A percentile compares a stretch with the other conserved stretches of the same genome.
These are phyloP conservation scores for Passiflora organensis DNA, from an alignment of 345 rosid species.

Conservation along the genomic window DNA sequence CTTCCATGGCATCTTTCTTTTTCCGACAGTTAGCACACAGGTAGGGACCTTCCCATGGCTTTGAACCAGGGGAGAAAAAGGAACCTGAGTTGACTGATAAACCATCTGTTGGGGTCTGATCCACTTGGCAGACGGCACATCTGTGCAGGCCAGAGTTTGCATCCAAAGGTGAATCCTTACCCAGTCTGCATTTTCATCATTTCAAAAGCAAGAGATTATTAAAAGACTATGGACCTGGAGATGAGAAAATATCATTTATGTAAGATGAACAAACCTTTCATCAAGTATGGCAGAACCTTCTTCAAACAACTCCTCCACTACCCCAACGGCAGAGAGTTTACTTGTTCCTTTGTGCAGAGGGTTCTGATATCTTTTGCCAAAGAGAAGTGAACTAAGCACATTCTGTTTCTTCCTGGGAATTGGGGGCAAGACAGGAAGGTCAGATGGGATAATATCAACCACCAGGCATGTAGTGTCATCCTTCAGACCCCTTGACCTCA, in stretches of 20 bases:
- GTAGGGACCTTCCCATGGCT: constrained; percentile 91
- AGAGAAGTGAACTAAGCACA: constrained; percentile 52
- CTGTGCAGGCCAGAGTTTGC: constrained; percentile 53
- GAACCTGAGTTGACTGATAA: constrained; percentile 52
- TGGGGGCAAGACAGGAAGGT: constrained; percentile 60
- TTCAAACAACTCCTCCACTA: constrained; percentile 96
- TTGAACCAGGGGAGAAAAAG: constrained; percentile 68
- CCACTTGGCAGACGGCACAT: constrained; percentile 98
- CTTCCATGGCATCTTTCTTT: constrained; percentile 99
- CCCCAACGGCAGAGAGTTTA: constrained; percentile 90
- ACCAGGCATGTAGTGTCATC: constrained; percentile 99
- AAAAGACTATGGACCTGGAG: background rate
- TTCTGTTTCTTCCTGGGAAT: constrained; percentile 67
- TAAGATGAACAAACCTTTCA: constrained; percentile 53
- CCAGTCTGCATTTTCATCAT: constrained; percentile 57
- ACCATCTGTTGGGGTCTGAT: constrained; percentile 63
- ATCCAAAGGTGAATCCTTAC: constrained; percentile 56
- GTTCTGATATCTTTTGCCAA: constrained; percentile 50
- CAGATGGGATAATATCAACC: constrained; percentile 92
- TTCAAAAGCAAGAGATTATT: background rate
- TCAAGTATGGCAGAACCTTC: constrained; percentile 98
- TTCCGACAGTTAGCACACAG: constrained; percentile 73
- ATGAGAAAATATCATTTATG: background rate
- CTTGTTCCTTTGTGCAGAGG: constrained; percentile 50
- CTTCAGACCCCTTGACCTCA: constrained; percentile 93